These are phyloP conservation scores for Dalbergia cochinchinensis DNA, from an alignment of 306 rosid species.

Conservation along the genomic window DNA sequence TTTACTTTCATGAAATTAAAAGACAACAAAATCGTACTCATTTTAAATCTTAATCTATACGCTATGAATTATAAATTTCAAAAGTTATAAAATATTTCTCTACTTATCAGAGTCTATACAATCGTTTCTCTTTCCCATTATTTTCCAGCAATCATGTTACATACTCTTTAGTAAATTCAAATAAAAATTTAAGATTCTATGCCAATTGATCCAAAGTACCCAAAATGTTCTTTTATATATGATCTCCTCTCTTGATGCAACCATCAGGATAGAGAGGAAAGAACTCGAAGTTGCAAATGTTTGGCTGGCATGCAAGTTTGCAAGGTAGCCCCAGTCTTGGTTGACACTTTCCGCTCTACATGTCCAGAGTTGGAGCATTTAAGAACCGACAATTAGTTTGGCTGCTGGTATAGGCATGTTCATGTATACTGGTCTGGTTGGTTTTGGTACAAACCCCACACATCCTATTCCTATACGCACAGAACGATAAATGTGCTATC, in stretches of 20 bases:
- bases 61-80: too few species aligned
- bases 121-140: too few species aligned
- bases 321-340: neutral
- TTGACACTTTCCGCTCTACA: neutral
- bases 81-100: too few species aligned
- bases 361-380: slow-evolving; percentile 17
- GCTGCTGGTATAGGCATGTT: slow-evolving; percentile 30
- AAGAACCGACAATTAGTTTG: slow-evolving; percentile 27
- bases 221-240: neutral
- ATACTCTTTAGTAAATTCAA: too few species aligned
- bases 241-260: neutral
- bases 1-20: too few species aligned
- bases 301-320: slow-evolving; percentile 4
- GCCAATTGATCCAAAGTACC: too few species aligned
- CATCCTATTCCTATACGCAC: neutral
- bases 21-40: too few species aligned
- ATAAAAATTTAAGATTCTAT: too few species aligned
- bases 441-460: slow-evolving; percentile 56
- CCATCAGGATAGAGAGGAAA: neutral
- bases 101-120: too few species aligned
- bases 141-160: too few species aligned
- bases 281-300: slow-evolving; percentile 8
- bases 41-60: too few species aligned
- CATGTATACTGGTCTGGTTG: slow-evolving; percentile 47
- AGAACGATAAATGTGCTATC: neutral